A percentile compares a stretch with the other conserved stretches of the same genome.
Evolutionary conservation across 2,329 filamentous ascomycete species (phyloP).

Genomic region (Botrytis elliptica): DNA sequence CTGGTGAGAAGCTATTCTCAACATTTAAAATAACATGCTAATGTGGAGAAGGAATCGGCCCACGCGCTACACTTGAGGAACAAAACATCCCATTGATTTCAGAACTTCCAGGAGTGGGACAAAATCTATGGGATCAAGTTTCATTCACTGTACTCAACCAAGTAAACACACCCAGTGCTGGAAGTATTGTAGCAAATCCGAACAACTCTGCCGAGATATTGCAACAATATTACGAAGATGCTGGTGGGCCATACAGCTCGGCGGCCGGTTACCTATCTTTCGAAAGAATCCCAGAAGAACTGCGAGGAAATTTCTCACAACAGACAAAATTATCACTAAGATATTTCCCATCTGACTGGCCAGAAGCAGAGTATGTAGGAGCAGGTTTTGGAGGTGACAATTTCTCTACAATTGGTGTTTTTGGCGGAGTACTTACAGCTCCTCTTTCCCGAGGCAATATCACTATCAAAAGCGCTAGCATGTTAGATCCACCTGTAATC

Average conservation of each 20-base stretch:
- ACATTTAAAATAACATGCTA: neutral
- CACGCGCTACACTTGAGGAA: neutral
- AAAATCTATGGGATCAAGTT: constrained; percentile 42
- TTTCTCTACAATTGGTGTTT: neutral
- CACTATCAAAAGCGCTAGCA: constrained; percentile 40
- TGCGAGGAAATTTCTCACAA: neutral
- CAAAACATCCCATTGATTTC: constrained; percentile 45
- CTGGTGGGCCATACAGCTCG: constrained; percentile 13
- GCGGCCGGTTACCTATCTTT: constrained; percentile 13
- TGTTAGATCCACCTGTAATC: constrained; percentile 40
- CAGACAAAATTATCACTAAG: constrained; percentile 12
- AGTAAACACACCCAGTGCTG: constrained; percentile 17
- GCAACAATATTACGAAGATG: constrained; percentile 10
- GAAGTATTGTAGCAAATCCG: constrained; percentile 3
- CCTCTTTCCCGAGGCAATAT: constrained; percentile 40
- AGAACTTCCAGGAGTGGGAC: constrained; percentile 50
- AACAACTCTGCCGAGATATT: neutral
- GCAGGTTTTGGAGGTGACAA: constrained; percentile 14
- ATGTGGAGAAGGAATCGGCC: neutral
- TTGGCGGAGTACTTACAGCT: constrained; percentile 38
- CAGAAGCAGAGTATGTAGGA: constrained; percentile 24
- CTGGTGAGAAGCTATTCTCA: neutral
- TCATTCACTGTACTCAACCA: constrained; percentile 23
- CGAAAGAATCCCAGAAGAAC: constrained; percentile 25
- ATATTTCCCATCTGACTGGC: constrained; percentile 21